phyloP scores from a whole-genome alignment of 1,139 yeast species.

The Blastobotrys apis region DNA sequence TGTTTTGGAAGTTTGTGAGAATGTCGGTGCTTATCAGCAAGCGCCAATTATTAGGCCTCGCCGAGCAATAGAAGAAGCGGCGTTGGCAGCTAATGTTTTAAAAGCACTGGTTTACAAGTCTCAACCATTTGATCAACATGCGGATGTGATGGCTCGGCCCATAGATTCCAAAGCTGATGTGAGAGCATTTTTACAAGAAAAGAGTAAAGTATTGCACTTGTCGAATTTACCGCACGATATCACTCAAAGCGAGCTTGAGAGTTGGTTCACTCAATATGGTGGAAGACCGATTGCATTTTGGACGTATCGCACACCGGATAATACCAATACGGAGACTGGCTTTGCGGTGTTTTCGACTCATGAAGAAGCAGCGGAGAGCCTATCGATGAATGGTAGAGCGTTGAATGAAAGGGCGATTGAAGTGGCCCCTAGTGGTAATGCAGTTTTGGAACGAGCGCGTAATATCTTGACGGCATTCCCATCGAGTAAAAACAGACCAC shows the following conservation, averaged over 20 bases:
- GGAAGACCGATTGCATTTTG: slow-evolving; percentile 86
- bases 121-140: slow-evolving; percentile 49
- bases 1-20: slow-evolving; percentile 51
- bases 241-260: slow-evolving; percentile 84
- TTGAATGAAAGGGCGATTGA: slow-evolving; percentile 73
- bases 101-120: slow-evolving; percentile 52
- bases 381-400: slow-evolving; percentile 74
- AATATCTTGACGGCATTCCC: slow-evolving; percentile 83
- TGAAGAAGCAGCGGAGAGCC: slow-evolving; percentile 77
- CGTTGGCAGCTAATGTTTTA: slow-evolving; percentile 43
- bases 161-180: slow-evolving; percentile 71
- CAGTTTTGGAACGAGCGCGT: slow-evolving; percentile 74
- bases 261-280: slow-evolving; percentile 87
- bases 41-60: slow-evolving; percentile 27
- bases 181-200: slow-evolving; percentile 61
- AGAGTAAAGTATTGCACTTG: slow-evolving; percentile 73
- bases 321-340: slow-evolving; percentile 50
- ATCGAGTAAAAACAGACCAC: slow-evolving; percentile 79
- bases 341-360: slow-evolving; percentile 82
- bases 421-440: slow-evolving; percentile 78
- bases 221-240: slow-evolving; percentile 78
- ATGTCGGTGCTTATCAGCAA: slow-evolving; percentile 12
- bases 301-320: slow-evolving; percentile 65
- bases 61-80: slow-evolving; percentile 42
- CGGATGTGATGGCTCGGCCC: slow-evolving; percentile 62